These are phyloP conservation scores for Myriosclerotinia duriaeana DNA, from an alignment of 2,329 filamentous ascomycete species.

Conservation along the genomic window DNA sequence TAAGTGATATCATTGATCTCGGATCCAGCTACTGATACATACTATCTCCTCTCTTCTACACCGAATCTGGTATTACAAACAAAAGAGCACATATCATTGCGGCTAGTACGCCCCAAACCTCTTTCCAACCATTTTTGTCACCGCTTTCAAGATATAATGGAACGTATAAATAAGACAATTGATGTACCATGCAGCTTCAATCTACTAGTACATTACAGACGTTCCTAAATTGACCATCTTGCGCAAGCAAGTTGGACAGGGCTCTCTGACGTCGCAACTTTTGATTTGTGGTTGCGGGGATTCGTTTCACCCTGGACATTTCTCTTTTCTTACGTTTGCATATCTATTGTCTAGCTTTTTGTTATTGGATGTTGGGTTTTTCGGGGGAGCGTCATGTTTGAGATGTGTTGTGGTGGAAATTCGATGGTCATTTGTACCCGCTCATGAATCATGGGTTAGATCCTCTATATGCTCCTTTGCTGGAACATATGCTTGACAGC, in stretches of 20 bases:
- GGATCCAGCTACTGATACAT: neutral
- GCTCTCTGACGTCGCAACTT: slow-evolving; percentile 60
- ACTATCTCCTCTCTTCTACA: neutral
- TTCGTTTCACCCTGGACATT: slow-evolving; percentile 58
- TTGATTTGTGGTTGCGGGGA: slow-evolving; percentile 51
- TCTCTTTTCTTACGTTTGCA: neutral
- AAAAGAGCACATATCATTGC: neutral
- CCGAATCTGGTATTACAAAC: neutral
- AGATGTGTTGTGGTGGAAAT: neutral
- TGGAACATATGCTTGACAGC: no score
- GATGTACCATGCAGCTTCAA: slow-evolving; percentile 49
- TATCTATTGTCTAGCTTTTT: neutral
- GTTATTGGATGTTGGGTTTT: neutral
- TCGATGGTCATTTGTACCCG: neutral
- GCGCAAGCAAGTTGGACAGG: slow-evolving; percentile 40
- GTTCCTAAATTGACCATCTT: slow-evolving; percentile 55
- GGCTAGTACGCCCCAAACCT: neutral
- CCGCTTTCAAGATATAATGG: neutral
- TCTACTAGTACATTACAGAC: slow-evolving; percentile 47
- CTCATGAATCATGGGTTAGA: neutral
- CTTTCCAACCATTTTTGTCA: neutral
- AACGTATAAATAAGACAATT: slow-evolving; percentile 22
- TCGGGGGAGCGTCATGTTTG: neutral
- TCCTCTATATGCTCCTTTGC: neutral
- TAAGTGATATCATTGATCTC: neutral